phyloP scores from a whole-genome alignment of 805 yeast genomes.

The Metschnikowia corniflorae region DNA sequence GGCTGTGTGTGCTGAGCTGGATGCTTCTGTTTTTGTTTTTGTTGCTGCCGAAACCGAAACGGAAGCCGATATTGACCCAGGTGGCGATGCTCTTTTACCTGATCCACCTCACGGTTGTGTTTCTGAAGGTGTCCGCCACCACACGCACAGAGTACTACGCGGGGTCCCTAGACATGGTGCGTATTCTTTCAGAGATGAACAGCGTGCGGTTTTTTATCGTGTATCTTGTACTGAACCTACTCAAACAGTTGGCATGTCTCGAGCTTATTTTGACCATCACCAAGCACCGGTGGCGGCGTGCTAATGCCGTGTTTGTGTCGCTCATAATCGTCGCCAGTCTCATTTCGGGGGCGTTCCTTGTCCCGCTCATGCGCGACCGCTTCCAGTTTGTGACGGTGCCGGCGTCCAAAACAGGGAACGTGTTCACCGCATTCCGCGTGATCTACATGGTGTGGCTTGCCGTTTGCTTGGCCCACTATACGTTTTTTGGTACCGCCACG shows the following conservation, averaged over 20 bases:
- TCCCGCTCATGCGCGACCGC: slow-evolving; percentile 16
- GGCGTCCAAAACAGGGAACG: slow-evolving; percentile 5
- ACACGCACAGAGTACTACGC: slow-evolving; percentile 48
- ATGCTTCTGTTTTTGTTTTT: slow-evolving; percentile 57
- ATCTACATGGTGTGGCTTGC: slow-evolving; percentile 29
- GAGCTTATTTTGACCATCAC: slow-evolving; percentile 40
- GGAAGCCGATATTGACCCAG: slow-evolving; percentile 56
- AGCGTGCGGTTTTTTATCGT: slow-evolving; percentile 37
- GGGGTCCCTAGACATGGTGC: slow-evolving; percentile 52
- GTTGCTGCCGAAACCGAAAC: slow-evolving; percentile 46
- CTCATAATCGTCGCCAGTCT: slow-evolving; percentile 16
- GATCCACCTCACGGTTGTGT: slow-evolving; percentile 48
- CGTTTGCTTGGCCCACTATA: slow-evolving; percentile 35
- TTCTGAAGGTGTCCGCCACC: slow-evolving; percentile 43
- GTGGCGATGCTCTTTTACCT: slow-evolving; percentile 58
- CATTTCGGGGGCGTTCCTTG: slow-evolving; percentile 8
- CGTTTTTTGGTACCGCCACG: slow-evolving; percentile 30
- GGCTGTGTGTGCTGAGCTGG: slow-evolving; percentile 64
- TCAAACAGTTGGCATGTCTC: slow-evolving; percentile 53
- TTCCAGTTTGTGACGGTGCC: slow-evolving; percentile 4
- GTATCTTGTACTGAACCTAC: slow-evolving; percentile 37
- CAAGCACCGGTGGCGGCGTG: slow-evolving; percentile 24
- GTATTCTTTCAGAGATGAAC: slow-evolving; percentile 37
- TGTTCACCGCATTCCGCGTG: slow-evolving; percentile 21
- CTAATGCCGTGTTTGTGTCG: slow-evolving; percentile 23